Conservation (phyloP, 768 basidiomycete genomes). For the Tricholoma sp. region DNA sequence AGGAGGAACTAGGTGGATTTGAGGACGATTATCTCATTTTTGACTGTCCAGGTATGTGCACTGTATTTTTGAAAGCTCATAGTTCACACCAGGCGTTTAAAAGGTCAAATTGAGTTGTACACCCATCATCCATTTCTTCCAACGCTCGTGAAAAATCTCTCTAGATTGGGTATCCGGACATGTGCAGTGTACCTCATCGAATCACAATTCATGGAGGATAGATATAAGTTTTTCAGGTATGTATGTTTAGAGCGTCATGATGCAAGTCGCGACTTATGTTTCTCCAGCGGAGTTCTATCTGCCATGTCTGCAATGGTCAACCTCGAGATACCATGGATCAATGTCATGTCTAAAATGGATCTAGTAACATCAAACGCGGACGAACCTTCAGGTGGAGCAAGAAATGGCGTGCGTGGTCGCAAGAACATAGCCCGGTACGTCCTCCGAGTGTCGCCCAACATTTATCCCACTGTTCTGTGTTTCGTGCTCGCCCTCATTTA, state of each 20-base stretch:
- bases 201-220: slow-evolving; percentile 99
- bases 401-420: slow-evolving; percentile 68
- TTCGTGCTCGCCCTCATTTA: background rate
- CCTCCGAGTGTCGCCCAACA: background rate
- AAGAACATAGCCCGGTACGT: slow-evolving; percentile 81
- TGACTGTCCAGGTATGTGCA: slow-evolving; percentile 75
- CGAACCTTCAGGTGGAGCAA: slow-evolving; percentile 51
- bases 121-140: slow-evolving; percentile 98
- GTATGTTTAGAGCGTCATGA: slow-evolving; percentile 26
- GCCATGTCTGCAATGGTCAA: slow-evolving; percentile 99
- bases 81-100: background rate
- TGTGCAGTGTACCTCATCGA: slow-evolving; percentile 92
- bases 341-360: slow-evolving; percentile 99
- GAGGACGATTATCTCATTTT: slow-evolving; percentile 95
- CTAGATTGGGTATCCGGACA: slow-evolving; percentile 76
- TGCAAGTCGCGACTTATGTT: slow-evolving; percentile 3
- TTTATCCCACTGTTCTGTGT: background rate
- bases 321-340: slow-evolving; percentile 94
- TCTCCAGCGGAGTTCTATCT: slow-evolving; percentile 79
- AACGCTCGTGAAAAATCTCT: slow-evolving; percentile 71
- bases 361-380: slow-evolving; percentile 69
- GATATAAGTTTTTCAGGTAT: slow-evolving; percentile 94
- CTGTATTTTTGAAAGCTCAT: background rate
- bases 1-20: slow-evolving; percentile 91
- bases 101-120: slow-evolving; percentile 97